phyloP scores from a whole-genome alignment of 169 alveolate species.

The Plasmodium inui region DNA sequence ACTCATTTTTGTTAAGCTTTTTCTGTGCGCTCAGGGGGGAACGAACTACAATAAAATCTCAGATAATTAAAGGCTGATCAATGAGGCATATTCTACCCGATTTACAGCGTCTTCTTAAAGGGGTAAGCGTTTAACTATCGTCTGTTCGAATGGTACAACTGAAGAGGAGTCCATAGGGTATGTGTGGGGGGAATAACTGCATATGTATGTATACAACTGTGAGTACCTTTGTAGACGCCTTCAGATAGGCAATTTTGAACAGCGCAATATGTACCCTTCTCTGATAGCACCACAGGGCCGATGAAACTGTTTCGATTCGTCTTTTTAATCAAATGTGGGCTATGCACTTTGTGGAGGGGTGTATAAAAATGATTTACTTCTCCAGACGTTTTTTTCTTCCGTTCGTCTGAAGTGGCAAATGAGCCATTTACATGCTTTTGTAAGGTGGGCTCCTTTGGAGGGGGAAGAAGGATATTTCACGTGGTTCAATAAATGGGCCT shows the following conservation, averaged over 20 bases:
- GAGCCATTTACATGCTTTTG: not conserved
- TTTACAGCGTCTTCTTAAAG: not conserved
- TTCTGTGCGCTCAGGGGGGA: not conserved
- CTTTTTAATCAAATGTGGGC: not conserved
- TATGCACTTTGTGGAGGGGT: not conserved
- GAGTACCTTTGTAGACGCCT: not conserved
- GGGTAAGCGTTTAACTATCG: not conserved
- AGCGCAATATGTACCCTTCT: not conserved
- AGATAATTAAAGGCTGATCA: not conserved
- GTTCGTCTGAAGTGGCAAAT: not conserved
- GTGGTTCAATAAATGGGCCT: not conserved
- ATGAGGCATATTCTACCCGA: not conserved
- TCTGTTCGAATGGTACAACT: not conserved
- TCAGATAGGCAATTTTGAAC: not conserved
- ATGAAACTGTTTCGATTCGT: not conserved
- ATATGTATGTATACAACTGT: not conserved
- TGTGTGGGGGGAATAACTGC: not conserved
- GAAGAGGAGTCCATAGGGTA: not conserved
- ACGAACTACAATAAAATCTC: not conserved
- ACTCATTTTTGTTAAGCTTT: not conserved
- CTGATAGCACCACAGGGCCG: not conserved
- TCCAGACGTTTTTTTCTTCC: not conserved
- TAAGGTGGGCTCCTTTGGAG: not conserved
- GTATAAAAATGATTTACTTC: not conserved
- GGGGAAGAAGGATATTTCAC: not conserved